Percentiles rank a stretch among this genome's conserved stretches.
Conservation (phyloP, 495 filamentous ascomycete genomes). For the Aspergillus ellipticus region DNA sequence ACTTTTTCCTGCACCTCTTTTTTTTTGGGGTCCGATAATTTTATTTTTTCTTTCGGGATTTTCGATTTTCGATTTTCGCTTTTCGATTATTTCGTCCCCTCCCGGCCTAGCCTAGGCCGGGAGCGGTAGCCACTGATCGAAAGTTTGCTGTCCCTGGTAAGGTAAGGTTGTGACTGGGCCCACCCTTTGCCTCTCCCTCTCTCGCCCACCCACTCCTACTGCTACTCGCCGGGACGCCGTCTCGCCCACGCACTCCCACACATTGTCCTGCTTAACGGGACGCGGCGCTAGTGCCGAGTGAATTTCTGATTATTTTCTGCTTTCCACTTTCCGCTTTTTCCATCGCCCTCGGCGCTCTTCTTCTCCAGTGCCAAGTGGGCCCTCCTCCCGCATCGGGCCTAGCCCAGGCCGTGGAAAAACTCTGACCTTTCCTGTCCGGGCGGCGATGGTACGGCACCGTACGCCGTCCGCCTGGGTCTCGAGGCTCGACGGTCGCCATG, state of each 20-base stretch:
- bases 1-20: conserved; percentile 8
- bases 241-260: conserved; percentile 2
- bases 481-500: conserved; percentile 6
- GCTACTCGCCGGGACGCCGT: too few species aligned
- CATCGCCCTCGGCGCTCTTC: conserved; percentile 12
- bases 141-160: conserved; percentile 21
- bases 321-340: conserved; percentile 9
- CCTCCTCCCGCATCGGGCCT: conserved; percentile 11
- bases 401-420: conserved; percentile 17
- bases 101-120: conserved; percentile 14
- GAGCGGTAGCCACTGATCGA: conserved; percentile 23
- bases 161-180: conserved; percentile 7
- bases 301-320: conserved; percentile 12
- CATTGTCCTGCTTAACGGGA: conserved; percentile 18
- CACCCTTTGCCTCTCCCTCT: conserved; percentile 1
- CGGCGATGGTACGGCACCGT: conserved; percentile 17
- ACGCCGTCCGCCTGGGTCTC: conserved; percentile 12
- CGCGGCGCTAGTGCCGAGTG: conserved; percentile 15
- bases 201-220: too few species aligned
- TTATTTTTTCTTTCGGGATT: conserved; percentile 8
- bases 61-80: conserved; percentile 11
- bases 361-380: conserved; percentile 8
- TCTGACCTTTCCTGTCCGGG: conserved; percentile 20
- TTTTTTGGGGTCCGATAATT: conserved; percentile 4
- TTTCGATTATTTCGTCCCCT: conserved; percentile 4